Evolutionary conservation across 1,139 yeast genomes (phyloP), one percentile per base, ranked within the genome.

Genomic region (Yamadazyma membranifaciens): DNA sequence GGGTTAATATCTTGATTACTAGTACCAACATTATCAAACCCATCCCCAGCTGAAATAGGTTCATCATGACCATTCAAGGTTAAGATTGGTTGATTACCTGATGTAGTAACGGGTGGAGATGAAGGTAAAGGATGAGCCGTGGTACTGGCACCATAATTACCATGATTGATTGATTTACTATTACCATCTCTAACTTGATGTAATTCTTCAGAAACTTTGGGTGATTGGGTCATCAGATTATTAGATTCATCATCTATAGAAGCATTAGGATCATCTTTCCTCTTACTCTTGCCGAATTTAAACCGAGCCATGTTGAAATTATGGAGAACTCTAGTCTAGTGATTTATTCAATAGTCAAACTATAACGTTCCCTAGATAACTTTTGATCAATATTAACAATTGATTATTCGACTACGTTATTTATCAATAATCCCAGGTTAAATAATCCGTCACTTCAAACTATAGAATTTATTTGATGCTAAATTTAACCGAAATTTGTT

Each of bases 221-320:
- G 37, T 16, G 37, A 29, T 28, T 37, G 36, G 10, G 36, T 45
- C 15, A 36, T 24, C 46, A 42, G 45, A 27, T 34, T 30, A n/a
- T 13, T 32, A 3, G 51, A 45, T 10, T 47, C 52, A 9, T 48
- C 49, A 17, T 48, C 52, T 26, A 49, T 14, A 6, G 51, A 45
- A 9, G 42, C 35, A 32, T 46, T 43, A 11, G 44, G 38, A 37
- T 50, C 54, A 33, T 48, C 42, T 33, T 39, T 47, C 27, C 34
- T 48, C 34, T 44, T 46, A 24, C 36, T 42, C 32, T 45, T 49
- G 25, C 52, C 52, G 24, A 50, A 49, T 36, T 49, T 50, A 30
- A 50, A 50, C n/a, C 52, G 39, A 16, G 54, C 50, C 54, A 50
- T 50, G 6, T 13, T 26, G 7, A 26, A 31, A 13, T 14, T 13